Conservation (phyloP, 108 stramenopile species). For the Poteriospumella lacustris region DNA sequence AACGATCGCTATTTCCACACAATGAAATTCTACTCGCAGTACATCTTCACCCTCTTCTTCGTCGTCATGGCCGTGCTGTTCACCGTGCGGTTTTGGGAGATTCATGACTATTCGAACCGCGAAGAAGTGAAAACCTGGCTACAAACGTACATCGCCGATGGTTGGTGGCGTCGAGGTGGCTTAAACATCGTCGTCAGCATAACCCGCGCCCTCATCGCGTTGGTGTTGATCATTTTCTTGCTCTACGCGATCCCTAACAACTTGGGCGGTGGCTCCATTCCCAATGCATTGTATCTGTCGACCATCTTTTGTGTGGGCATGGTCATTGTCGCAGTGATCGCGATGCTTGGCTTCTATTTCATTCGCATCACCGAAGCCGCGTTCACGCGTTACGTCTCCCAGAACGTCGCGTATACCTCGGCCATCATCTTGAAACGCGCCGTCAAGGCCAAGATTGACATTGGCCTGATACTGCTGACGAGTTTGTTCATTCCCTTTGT, state of each 20-base stretch:
- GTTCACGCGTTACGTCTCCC: constrained; percentile 9
- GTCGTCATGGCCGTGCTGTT: constrained; percentile 2
- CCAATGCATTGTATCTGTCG: background rate
- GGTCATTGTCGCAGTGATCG: background rate
- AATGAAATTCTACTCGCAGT: background rate
- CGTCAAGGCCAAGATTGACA: constrained; percentile 20
- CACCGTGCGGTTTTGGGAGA: background rate
- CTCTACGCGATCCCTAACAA: background rate
- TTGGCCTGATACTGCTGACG: background rate
- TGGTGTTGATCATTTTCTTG: background rate
- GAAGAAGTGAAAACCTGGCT: constrained; percentile 4
- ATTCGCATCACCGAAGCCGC: background rate
- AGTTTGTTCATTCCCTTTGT: constrained; percentile 11
- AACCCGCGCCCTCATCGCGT: background rate
- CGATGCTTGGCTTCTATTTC: background rate
- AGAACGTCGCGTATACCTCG: constrained; percentile 24
- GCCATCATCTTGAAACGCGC: constrained; percentile 25
- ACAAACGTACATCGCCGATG: constrained; percentile 12
- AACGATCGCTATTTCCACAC: background rate
- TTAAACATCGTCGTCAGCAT: background rate
- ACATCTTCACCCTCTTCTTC: background rate
- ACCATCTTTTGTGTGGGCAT: background rate
- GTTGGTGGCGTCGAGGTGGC: constrained; percentile 1
- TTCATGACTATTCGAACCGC: constrained; percentile 13
- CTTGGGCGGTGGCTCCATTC: background rate